phyloP scores from a whole-genome alignment of 2,329 filamentous ascomycete species.

The Kalmusia sp. region DNA sequence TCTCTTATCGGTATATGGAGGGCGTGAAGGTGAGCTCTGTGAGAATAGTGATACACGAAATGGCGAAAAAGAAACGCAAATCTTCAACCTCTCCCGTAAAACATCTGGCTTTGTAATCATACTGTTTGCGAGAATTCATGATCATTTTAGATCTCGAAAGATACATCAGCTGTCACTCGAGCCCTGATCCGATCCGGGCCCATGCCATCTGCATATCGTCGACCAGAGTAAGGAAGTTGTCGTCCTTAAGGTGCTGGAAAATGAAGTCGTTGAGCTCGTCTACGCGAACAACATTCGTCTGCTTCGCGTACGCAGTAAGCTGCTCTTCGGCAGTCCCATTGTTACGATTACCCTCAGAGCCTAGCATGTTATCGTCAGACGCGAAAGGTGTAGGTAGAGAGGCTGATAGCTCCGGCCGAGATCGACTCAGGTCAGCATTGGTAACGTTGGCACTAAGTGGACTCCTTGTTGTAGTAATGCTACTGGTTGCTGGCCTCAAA shows the following conservation, averaged over 20 bases:
- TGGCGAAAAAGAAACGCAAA: not conserved
- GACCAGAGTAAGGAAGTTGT: conserved; percentile 58
- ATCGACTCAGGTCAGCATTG: conserved; percentile 12
- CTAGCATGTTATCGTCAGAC: conserved; percentile 4
- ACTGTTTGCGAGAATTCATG: not conserved
- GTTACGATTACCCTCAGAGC: not conserved
- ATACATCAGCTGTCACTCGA: not conserved
- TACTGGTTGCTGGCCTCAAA: conserved; percentile 14
- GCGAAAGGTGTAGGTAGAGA: conserved; percentile 14
- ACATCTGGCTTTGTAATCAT: not conserved
- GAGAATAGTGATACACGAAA: not conserved
- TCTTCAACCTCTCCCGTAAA: too few relatives aligned
- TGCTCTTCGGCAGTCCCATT: conserved; percentile 11
- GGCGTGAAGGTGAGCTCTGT: not conserved
- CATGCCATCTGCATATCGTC: conserved; percentile 59
- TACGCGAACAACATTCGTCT: conserved; percentile 50
- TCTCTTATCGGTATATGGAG: not conserved
- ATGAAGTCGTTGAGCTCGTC: conserved; percentile 58
- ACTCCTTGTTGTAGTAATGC: conserved; percentile 23
- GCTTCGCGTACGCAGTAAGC: conserved; percentile 45
- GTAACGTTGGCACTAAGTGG: conserved; percentile 23
- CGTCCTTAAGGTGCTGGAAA: conserved; percentile 56
- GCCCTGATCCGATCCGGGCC: conserved; percentile 39
- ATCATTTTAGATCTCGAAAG: not conserved
- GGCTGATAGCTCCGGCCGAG: not conserved